Percentiles rank a stretch among this genome's conserved stretches.
Evolutionary conservation across 2,329 filamentous ascomycete species (phyloP).

Genomic region (Ascochyta clinopodiicola): DNA sequence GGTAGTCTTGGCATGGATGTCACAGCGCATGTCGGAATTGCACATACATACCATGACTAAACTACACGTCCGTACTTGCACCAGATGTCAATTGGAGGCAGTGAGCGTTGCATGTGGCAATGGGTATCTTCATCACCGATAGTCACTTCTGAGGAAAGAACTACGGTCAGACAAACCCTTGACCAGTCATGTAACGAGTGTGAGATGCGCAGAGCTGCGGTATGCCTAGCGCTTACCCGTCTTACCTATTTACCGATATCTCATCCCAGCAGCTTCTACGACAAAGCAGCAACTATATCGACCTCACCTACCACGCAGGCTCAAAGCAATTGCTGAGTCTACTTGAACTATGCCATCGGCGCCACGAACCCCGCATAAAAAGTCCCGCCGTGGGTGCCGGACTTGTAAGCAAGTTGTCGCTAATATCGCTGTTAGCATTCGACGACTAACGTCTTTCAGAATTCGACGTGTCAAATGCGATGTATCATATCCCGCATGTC

Average conservation of each 20-base stretch:
- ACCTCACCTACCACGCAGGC: background rate
- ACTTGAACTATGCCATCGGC: background rate
- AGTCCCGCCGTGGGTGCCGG: slow-evolving; percentile 21
- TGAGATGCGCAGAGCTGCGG: background rate
- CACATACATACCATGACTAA: no score
- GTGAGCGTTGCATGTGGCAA: no score
- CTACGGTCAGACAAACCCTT: background rate
- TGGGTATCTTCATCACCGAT: no score
- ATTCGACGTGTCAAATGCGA: slow-evolving; percentile 45
- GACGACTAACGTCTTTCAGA: slow-evolving; percentile 13
- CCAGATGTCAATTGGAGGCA: background rate
- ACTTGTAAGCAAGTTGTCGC: slow-evolving; percentile 34
- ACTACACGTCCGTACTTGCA: no score
- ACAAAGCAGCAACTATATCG: background rate
- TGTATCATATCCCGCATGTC: slow-evolving; percentile 47
- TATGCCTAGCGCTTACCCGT: slow-evolving; percentile 8
- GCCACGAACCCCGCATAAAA: slow-evolving; percentile 7
- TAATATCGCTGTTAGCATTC: background rate
- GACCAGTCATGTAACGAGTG: background rate
- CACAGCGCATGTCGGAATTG: no score
- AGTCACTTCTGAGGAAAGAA: no score
- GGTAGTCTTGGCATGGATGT: no score
- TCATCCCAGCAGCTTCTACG: background rate
- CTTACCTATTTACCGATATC: background rate
- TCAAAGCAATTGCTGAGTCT: background rate